Percentiles rank a stretch among this genome's conserved stretches.
These are phyloP conservation scores for Scheffersomyces illinoinensis DNA, from an alignment of 1,139 yeast genomes.

Conservation along the genomic window DNA sequence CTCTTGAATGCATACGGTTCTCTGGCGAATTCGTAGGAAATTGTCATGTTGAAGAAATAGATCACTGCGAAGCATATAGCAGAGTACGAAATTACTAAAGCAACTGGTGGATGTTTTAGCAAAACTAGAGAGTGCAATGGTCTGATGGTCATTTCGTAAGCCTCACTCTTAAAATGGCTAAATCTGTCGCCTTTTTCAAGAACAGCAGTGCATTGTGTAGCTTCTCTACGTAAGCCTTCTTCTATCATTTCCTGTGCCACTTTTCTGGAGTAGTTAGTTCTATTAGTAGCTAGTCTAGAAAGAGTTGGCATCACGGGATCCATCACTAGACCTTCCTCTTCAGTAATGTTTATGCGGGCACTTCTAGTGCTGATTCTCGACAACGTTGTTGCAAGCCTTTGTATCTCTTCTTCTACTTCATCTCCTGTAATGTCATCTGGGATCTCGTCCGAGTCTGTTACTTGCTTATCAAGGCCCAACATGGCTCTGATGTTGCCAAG, in stretches of 20 bases:
- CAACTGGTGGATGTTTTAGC: conserved; percentile 71
- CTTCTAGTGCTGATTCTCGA: conserved; percentile 12
- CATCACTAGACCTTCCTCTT: conserved; percentile 30
- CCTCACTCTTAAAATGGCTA: conserved; percentile 12
- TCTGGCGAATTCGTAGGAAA: conserved; percentile 61
- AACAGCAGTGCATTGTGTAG: background rate
- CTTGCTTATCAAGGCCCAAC: conserved; percentile 6
- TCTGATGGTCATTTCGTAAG: conserved; percentile 45
- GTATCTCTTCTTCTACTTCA: conserved; percentile 11
- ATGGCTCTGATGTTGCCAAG: conserved; percentile 49
- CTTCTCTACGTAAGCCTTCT: conserved; percentile 19
- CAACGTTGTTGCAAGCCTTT: conserved; percentile 15
- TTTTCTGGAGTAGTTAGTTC: conserved; percentile 33
- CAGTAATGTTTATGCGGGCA: conserved; percentile 10
- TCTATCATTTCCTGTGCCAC: conserved; percentile 24
- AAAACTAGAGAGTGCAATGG: conserved; percentile 55
- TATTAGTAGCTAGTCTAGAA: conserved; percentile 36
- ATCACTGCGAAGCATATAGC: conserved; percentile 68
- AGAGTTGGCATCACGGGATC: conserved; percentile 42
- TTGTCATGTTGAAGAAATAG: conserved; percentile 74
- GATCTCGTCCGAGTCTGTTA: conserved; percentile 8
- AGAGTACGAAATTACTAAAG: conserved; percentile 62
- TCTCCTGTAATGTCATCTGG: conserved; percentile 17
- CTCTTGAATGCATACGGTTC: conserved; percentile 70
- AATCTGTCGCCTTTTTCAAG: background rate